Conservation (phyloP, 768 basidiomycete species). For the Infundibulicybe gibba region DNA sequence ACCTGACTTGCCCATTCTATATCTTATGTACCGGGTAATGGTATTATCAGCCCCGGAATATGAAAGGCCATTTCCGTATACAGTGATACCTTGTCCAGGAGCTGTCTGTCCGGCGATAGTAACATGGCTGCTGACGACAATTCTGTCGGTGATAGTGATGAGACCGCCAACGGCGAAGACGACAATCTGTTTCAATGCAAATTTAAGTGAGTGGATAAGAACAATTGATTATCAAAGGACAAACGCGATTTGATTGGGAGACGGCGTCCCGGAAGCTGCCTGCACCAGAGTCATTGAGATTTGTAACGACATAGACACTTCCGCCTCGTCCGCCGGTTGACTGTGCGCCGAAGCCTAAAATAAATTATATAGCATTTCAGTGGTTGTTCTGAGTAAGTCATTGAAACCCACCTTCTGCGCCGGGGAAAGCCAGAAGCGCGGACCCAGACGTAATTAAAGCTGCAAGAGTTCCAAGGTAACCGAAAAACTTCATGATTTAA, state of each 20-base stretch:
- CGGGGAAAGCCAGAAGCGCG: slow-evolving; percentile 27
- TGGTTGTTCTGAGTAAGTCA: neutral
- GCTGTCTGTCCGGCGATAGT: slow-evolving; percentile 32
- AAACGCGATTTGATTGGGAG: slow-evolving; percentile 21
- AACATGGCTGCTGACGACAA: slow-evolving; percentile 25
- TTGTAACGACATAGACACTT: slow-evolving; percentile 28
- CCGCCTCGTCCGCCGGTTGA: slow-evolving; percentile 28
- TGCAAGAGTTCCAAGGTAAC: slow-evolving; percentile 3
- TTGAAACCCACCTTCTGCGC: slow-evolving; percentile 22
- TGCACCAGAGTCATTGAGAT: slow-evolving; percentile 28
- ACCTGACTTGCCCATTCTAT: slow-evolving; percentile 26
- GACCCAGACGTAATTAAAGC: slow-evolving; percentile 10
- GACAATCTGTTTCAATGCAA: slow-evolving; percentile 17
- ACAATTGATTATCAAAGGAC: slow-evolving; percentile 1
- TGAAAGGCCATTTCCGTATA: slow-evolving; percentile 29
- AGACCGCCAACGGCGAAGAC: slow-evolving; percentile 30
- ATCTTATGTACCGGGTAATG: slow-evolving; percentile 23
- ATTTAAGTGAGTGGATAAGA: neutral
- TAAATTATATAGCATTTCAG: neutral
- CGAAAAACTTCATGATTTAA: slow-evolving; percentile 5
- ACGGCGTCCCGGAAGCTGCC: slow-evolving; percentile 33
- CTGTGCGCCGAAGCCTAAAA: slow-evolving; percentile 27
- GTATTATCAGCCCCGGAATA: slow-evolving; percentile 26
- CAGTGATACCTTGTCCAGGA: slow-evolving; percentile 33
- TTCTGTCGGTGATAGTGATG: slow-evolving; percentile 24